Conservation (phyloP, 805 yeast genomes). For the Yarrowia deformans region DNA sequence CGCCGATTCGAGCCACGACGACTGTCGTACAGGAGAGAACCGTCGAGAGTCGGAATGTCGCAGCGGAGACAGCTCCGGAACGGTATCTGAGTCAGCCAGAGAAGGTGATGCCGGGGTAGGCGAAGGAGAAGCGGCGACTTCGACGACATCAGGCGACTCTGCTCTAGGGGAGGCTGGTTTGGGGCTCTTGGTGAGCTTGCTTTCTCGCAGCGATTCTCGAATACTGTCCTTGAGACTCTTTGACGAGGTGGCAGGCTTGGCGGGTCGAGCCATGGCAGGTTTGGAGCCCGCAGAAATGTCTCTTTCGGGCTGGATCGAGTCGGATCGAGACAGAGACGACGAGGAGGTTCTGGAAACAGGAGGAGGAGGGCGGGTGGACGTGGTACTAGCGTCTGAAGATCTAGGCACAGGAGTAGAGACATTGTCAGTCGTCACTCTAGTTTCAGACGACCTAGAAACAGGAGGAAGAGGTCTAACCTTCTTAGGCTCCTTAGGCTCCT, state of each 20-base stretch:
- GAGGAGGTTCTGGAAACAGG: conserved; percentile 4
- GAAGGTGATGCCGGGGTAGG: conserved; percentile 16
- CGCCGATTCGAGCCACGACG: conserved; percentile 48
- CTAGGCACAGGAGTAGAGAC: neutral
- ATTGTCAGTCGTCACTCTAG: neutral
- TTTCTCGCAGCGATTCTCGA: conserved; percentile 34
- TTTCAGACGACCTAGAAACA: neutral
- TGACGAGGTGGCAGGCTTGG: conserved; percentile 6
- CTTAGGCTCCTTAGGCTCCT: neutral
- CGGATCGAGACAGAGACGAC: conserved; percentile 20
- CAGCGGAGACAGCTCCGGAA: conserved; percentile 23
- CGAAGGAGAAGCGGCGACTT: too few species aligned
- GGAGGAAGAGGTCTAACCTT: conserved; percentile 18
- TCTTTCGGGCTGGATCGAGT: conserved; percentile 32
- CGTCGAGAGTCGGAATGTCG: conserved; percentile 42
- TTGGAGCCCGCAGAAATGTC: neutral
- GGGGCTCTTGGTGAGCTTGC: conserved; percentile 34
- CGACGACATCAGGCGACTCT: neutral
- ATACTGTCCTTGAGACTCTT: conserved; percentile 37
- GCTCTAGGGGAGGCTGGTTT: conserved; percentile 10
- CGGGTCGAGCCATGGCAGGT: neutral
- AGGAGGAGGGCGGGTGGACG: conserved; percentile 14
- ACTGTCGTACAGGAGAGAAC: conserved; percentile 46
- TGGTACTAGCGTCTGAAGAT: neutral
- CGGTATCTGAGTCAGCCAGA: neutral